These are phyloP conservation scores for Neoascochyta sp. DNA, from an alignment of 2,329 filamentous ascomycete genomes.

Conservation along the genomic window DNA sequence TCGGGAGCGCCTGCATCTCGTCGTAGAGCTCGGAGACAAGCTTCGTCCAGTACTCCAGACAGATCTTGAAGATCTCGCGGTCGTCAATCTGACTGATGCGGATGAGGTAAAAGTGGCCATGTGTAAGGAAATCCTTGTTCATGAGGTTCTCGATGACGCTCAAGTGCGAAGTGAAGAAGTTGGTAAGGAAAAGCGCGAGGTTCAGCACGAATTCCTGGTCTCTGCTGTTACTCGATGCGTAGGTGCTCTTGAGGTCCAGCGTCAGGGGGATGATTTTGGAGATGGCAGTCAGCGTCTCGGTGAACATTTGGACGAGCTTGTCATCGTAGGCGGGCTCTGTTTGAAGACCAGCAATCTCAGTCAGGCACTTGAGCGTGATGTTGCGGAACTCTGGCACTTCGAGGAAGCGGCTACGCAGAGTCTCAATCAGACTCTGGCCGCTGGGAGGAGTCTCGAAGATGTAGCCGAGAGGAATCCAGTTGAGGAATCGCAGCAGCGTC, in stretches of 20 bases:
- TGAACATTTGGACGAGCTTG: constrained; percentile 97
- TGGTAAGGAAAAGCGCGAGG: constrained; percentile 89
- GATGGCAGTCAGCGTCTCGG: constrained; percentile 88
- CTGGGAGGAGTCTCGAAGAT: constrained; percentile 86
- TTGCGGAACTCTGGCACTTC: constrained; percentile 95
- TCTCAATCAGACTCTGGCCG: constrained; percentile 73
- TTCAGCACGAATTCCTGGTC: constrained; percentile 99
- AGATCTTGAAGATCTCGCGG: constrained; percentile 99
- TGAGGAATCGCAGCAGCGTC: constrained; percentile 91
- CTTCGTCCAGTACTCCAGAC: constrained; percentile 98
- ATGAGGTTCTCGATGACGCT: constrained; percentile 93
- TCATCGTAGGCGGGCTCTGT: constrained; percentile 87
- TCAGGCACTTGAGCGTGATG: constrained; percentile 91
- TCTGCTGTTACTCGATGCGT: constrained; percentile 82
- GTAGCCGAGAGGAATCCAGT: constrained; percentile 98
- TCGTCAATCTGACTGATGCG: constrained; percentile 98
- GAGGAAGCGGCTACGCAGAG: constrained; percentile 84
- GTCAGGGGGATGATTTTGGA: constrained; percentile 88
- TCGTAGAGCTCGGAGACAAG: constrained; percentile 97
- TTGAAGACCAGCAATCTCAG: constrained; percentile 91
- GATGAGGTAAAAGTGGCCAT: constrained; percentile 97
- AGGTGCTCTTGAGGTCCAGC: constrained; percentile 86
- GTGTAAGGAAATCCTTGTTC: constrained; percentile 89
- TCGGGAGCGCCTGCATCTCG: constrained; percentile 95
- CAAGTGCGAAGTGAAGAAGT: constrained; percentile 93